Evolutionary conservation across 192 early-diverging fungal species (phyloP).

Genomic region (Mycoemilia scoparia): DNA sequence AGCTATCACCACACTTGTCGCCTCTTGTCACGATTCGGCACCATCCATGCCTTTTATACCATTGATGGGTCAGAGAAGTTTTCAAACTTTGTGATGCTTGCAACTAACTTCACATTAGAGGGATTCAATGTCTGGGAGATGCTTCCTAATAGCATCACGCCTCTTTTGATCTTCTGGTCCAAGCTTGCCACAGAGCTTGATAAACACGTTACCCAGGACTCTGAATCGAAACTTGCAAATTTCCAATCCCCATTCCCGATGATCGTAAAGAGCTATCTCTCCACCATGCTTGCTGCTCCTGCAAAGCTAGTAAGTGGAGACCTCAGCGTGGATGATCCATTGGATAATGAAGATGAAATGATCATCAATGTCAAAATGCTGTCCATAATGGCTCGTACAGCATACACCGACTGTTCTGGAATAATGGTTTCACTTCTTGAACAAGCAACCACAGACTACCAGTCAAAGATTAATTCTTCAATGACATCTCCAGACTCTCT

Average conservation of each 20-base stretch:
- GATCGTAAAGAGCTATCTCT: constrained; percentile 30
- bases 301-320: constrained; percentile 9
- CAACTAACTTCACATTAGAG: constrained; percentile 11
- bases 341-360: constrained; percentile 33
- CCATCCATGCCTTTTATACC: constrained; percentile 61
- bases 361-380: constrained; percentile 48
- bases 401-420: constrained; percentile 39
- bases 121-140: constrained; percentile 34
- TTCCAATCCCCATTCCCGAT: constrained; percentile 14
- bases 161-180: constrained; percentile 73
- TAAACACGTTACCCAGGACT: constrained; percentile 12
- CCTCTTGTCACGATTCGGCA: constrained; percentile 61
- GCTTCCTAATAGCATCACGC: constrained; percentile 53
- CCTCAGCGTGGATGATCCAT: constrained; percentile 14
- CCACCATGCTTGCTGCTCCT: constrained; percentile 23
- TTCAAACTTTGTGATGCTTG: constrained; percentile 15
- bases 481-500: too few relatives aligned
- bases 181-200: constrained; percentile 46
- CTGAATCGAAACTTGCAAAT: constrained; percentile 14
- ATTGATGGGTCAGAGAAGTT: constrained; percentile 56
- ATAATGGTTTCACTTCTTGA: constrained; percentile 35
- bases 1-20: constrained; percentile 80
- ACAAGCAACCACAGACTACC: constrained; percentile 39
- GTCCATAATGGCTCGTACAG: constrained; percentile 42
- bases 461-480: constrained; percentile 18